Percentiles rank a stretch among this genome's conserved stretches.
Evolutionary conservation across 1,284 basidiomycete species (phyloP).

Genomic region (Coriolopsis trogii): DNA sequence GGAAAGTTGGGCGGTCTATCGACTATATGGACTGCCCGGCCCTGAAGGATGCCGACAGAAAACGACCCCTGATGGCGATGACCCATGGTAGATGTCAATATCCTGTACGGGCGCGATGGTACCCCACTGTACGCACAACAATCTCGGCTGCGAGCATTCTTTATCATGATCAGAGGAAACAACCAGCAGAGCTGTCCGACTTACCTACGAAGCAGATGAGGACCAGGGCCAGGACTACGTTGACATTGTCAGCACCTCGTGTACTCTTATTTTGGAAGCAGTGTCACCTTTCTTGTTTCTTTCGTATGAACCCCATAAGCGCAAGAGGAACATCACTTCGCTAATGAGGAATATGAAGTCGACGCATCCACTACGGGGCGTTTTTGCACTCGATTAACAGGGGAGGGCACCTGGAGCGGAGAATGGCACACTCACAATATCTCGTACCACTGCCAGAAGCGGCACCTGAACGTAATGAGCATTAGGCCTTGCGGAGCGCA

Average conservation of each 20-base stretch:
- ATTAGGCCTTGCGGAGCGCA: too few species aligned
- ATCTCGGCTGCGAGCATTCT: neutral
- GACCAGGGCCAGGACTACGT: constrained; percentile 3
- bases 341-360: constrained; percentile 2
- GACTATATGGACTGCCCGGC: neutral
- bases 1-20: constrained; percentile 5
- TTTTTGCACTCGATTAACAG: neutral
- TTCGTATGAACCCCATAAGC: constrained; percentile 6
- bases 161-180: neutral
- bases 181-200: neutral
- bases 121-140: neutral
- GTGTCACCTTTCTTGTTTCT: constrained; percentile 1
- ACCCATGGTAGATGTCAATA: neutral
- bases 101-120: neutral
- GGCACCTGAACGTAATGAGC: too few species aligned
- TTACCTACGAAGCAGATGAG: constrained; percentile 2
- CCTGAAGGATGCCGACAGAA: constrained; percentile 1
- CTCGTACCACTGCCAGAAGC: constrained; percentile 8
- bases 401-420: neutral
- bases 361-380: neutral
- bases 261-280: neutral
- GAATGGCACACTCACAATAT: constrained; percentile 1
- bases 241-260: neutral
- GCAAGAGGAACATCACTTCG: constrained; percentile 8
- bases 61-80: neutral